These are phyloP conservation scores for Lotmaria passim DNA, from an alignment of 208 protist species.

Conservation along the genomic window DNA sequence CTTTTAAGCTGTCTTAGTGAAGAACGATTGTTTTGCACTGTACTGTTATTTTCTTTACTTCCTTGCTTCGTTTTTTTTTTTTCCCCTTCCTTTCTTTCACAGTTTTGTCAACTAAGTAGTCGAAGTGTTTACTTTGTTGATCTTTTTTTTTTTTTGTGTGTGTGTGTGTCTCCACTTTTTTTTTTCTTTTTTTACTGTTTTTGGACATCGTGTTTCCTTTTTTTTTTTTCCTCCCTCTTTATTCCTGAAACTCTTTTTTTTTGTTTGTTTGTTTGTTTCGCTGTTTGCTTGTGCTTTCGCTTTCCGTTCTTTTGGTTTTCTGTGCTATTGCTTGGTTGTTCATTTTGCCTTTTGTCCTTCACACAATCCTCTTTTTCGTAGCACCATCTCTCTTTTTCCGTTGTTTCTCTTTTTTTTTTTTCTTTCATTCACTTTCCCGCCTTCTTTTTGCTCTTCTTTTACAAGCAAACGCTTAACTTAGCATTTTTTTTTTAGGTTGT, in stretches of 20 bases:
- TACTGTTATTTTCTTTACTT: conserved; percentile 1
- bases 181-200: conserved; percentile 10
- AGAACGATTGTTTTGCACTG: no score
- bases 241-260: not conserved
- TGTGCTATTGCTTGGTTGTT: not conserved
- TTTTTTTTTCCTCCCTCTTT: conserved; percentile 10
- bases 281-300: not conserved
- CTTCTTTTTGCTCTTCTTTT: conserved; percentile 39
- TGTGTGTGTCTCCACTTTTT: not conserved
- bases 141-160: not conserved
- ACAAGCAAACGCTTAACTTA: conserved; percentile 8
- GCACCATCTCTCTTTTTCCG: not conserved
- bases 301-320: not conserved
- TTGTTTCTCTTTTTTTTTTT: conserved; percentile 16
- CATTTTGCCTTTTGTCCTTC: no score
- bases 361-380: conserved; percentile 3
- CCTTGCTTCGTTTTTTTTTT: no score
- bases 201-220: no score
- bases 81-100: no score
- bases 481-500: conserved; percentile 26
- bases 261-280: not conserved
- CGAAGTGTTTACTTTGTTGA: no score
- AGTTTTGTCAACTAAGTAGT: no score
- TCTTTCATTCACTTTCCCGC: no score
- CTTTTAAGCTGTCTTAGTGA: no score